phyloP scores from a whole-genome alignment of 1,284 basidiomycete species.

The Trametes polyzona region DNA sequence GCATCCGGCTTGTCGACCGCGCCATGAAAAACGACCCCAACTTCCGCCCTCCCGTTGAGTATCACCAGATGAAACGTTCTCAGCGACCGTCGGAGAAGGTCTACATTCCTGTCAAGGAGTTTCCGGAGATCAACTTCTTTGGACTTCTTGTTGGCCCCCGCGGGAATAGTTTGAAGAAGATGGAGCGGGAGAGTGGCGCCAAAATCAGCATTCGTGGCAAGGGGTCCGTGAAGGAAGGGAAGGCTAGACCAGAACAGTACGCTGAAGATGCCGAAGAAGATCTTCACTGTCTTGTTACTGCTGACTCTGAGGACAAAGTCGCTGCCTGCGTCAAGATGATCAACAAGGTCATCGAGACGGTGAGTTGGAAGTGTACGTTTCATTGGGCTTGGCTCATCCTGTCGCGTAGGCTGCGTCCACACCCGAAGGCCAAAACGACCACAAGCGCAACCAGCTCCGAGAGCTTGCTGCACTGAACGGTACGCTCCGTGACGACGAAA shows the following conservation, averaged over 20 bases:
- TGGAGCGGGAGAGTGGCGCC: conserved; percentile 97
- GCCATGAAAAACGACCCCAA: conserved; percentile 98
- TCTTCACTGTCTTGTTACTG: conserved; percentile 96
- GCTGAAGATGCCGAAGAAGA: conserved; percentile 98
- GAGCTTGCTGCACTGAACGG: conserved; percentile 98
- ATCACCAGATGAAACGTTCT: conserved; percentile 91
- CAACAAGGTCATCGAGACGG: conserved; percentile 98
- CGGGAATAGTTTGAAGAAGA: conserved; percentile 98
- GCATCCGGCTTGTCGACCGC: conserved; percentile 90
- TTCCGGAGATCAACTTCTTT: conserved; percentile 99
- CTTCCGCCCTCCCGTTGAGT: conserved; percentile 95
- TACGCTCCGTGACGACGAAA: conserved; percentile 98
- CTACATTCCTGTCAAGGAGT: conserved; percentile 99
- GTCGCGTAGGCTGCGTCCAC: conserved; percentile 88
- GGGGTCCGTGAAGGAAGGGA: conserved; percentile 98
- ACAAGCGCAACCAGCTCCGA: conserved; percentile 98
- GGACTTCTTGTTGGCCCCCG: conserved; percentile 97
- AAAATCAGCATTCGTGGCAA: conserved; percentile 99
- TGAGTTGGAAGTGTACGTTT: conserved; percentile 45
- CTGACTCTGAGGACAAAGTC: conserved; percentile 92
- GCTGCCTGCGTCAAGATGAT: conserved; percentile 91
- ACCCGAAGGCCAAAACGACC: conserved; percentile 98
- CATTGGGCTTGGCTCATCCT: conserved; percentile 15
- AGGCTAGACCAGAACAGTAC: conserved; percentile 90
- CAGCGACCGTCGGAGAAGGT: conserved; percentile 96